Percentiles rank a stretch among this genome's conserved stretches.
These are phyloP conservation scores for Ramaria sp. DNA, from an alignment of 768 basidiomycete genomes.

Conservation along the genomic window DNA sequence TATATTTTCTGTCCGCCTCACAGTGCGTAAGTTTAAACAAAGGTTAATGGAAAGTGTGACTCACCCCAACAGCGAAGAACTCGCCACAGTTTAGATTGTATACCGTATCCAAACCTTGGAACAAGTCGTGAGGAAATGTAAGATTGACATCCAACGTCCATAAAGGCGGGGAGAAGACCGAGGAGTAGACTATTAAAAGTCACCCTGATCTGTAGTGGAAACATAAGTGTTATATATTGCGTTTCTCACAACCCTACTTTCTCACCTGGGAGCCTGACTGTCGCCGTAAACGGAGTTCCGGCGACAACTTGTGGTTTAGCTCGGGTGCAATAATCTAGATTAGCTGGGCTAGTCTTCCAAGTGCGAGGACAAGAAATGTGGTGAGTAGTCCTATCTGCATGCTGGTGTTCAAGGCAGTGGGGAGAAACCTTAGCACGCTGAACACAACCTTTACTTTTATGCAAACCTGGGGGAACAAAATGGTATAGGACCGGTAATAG, in stretches of 20 bases:
- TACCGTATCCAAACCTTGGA: neutral
- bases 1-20: neutral
- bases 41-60: neutral
- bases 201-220: neutral
- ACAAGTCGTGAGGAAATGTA: neutral
- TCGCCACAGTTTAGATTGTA: neutral
- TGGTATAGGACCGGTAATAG: too few relatives aligned
- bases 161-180: neutral
- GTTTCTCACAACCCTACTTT: neutral
- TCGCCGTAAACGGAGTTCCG: constrained; percentile 2
- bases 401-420: neutral
- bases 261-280: neutral
- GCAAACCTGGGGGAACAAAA: too few relatives aligned
- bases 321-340: neutral
- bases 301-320: neutral
- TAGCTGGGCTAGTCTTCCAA: neutral
- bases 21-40: neutral
- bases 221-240: neutral
- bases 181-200: neutral
- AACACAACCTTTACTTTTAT: too few relatives aligned
- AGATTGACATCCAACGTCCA: neutral
- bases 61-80: constrained; percentile 4
- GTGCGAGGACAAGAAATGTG: neutral
- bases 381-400: neutral
- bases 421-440: too few relatives aligned